Conservation (phyloP, 2,329 filamentous ascomycete genomes). For the Cercospora zeina region DNA sequence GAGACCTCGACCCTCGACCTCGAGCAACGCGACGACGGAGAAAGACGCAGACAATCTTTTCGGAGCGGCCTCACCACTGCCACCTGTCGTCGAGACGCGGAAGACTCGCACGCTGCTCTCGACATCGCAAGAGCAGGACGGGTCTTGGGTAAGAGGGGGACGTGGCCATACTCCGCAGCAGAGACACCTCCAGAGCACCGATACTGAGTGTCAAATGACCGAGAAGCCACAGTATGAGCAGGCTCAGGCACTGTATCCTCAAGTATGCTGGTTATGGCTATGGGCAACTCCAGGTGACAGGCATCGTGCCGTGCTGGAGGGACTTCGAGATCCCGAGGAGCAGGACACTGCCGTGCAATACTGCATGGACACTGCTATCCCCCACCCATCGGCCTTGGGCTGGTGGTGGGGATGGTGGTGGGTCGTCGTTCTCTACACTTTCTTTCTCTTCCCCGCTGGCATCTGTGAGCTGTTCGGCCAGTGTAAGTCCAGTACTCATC, state of each 20-base stretch:
- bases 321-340: neutral
- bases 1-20: neutral
- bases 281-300: neutral
- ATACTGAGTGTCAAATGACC: neutral
- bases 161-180: neutral
- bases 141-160: neutral
- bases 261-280: neutral
- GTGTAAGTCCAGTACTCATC: constrained; percentile 13
- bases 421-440: neutral
- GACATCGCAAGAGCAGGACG: neutral
- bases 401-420: constrained; percentile 15
- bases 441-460: neutral
- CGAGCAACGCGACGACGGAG: neutral
- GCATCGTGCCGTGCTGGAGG: neutral
- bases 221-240: neutral
- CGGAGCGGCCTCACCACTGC: neutral
- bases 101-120: neutral
- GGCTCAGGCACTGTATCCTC: neutral
- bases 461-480: constrained; percentile 16
- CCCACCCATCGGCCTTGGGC: constrained; percentile 5
- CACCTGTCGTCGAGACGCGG: neutral
- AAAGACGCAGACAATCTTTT: neutral
- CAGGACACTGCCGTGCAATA: neutral
- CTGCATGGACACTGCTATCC: constrained; percentile 10
- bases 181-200: neutral